Base-by-base conservation (phyloP, 805 yeast species). In the Debaryomyces castellii region DNA sequence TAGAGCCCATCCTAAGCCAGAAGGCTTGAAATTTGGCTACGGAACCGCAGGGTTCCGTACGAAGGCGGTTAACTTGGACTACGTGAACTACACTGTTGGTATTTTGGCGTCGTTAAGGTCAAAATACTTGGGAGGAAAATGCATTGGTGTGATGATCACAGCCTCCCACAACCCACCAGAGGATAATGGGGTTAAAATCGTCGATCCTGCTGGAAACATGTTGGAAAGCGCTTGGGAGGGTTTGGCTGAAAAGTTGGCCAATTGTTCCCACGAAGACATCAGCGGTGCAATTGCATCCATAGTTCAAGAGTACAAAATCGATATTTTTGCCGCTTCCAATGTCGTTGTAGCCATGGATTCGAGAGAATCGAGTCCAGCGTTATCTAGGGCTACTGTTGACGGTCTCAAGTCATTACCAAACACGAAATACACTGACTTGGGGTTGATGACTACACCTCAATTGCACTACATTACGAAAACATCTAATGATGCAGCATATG, bases 21-120 rank as follows among this genome's bases (percentile, higher is more conserved):
- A 54, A 17, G 51, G 50, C 33, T 44, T 59, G 34, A 48, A 43
- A 10, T 85, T 81, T 59, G 67, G 80, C 14, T 94, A 94, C 58
- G 99, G 99, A n/a, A 94, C 99, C 1, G 99, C 99, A 1, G 99
- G 99, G 7, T 94, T 94, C 69, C 80, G 99, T 48, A 83, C 84
- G 69, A 71, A 80, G 40, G 91, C 96, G 1, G 60, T 67, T 17
- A 65, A 75, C 14, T 69, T 92, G 52, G 96, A 89, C 60, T 83
- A 89, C 14, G 92, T 91, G 25, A 86, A 89, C 64, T 88, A 81
- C 63, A 77, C 92, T 5, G 89, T 87, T 14, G 96, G 97, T 2
- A 71, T 90, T 16, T 62, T 91, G 22, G 97, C 99, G 0, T 71
- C 83, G 1, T 69, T 94, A 51, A 76, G 99, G 58, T 90, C 97